Evolutionary conservation across 768 basidiomycete species (phyloP), one percentile per base, ranked within the genome.

Genomic region (Roridomyces roridus): DNA sequence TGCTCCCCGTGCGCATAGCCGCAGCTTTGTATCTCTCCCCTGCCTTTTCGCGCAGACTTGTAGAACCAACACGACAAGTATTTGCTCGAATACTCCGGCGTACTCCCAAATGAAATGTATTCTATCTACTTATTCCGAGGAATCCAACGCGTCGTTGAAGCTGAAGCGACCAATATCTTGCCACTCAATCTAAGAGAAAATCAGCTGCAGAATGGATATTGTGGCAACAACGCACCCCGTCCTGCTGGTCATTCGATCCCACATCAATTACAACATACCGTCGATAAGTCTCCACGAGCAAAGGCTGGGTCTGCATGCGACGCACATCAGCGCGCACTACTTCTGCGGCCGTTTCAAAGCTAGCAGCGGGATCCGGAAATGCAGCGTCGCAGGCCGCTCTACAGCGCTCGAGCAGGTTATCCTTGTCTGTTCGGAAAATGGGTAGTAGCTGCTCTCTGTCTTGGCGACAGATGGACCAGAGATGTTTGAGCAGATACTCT

Each of bases 11-110:
- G 20, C 83, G 92, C 14, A 82, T 94, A 58, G 91, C 83, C 0
- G 66, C 84, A 1, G 92, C 91, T 1, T 55, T 94, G 25, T 92
- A 89, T 68, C 72, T 89, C 3, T 78, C 91, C 1, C 92, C 92
- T 10, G 77, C 80, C 25, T 91, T 94, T 69, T 89, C 91, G 5
- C 77, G 91, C 54, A 54, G 75, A 4, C 63, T 88, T n/a, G 65
- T 92, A 9, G 85, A 89, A 42, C 91, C 92, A 8, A 67, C 87
- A 37, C 76, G 84, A 42, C 74, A 68, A 53, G 57, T 63, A 3
- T 42, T 80, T 18, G 57, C 72, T 8, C 67, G 65, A 24, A 34
- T 69, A 15, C 79, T 78, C 40, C 70, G 31, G 11, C 31, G 31
- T 15, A 34, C 10, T 15, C 31, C 31, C n/a, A n/a, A n/a, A n/a